A percentile compares a stretch with the other conserved stretches of the same genome.
phyloP scores from a whole-genome alignment of 306 rosid species.

The Prosopis cineraria region DNA sequence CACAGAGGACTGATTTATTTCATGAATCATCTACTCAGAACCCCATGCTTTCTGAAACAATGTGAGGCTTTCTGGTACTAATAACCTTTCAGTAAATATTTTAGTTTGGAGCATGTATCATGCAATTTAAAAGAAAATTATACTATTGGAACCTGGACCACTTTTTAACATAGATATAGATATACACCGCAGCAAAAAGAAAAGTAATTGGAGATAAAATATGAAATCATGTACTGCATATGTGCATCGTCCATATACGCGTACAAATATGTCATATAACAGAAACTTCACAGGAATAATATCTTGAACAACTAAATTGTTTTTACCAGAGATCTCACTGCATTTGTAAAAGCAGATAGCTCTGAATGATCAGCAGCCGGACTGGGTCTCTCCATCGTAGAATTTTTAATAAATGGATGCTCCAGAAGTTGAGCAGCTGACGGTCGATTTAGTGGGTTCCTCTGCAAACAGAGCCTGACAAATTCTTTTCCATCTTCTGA shows the following conservation, averaged over 20 bases:
- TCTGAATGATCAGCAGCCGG: conserved; percentile 40
- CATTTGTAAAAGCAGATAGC: conserved; percentile 42
- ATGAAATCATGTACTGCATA: background rate
- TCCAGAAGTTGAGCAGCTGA: conserved; percentile 77
- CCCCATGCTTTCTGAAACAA: background rate
- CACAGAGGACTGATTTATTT: background rate
- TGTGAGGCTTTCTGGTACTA: background rate
- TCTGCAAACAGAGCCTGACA: conserved; percentile 75
- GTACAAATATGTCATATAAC: background rate
- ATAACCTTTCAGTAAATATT: background rate
- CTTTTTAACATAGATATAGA: background rate
- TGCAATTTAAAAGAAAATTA: background rate
- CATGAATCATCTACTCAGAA: background rate
- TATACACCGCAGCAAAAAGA: background rate
- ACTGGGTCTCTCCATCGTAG: conserved; percentile 65
- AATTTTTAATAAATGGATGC: conserved; percentile 86
- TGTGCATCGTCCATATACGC: background rate
- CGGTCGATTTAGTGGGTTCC: conserved; percentile 73
- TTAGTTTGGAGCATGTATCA: background rate
- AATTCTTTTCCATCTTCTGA: conserved; percentile 90
- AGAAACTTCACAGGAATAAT: background rate
- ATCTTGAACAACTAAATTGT: conserved; percentile 8
- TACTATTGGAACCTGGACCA: background rate
- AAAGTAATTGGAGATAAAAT: background rate
- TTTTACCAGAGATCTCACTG: conserved; percentile 64